Evolutionary conservation across 495 filamentous ascomycete genomes (phyloP).

Genomic region (Hypoxylon fragiforme): DNA sequence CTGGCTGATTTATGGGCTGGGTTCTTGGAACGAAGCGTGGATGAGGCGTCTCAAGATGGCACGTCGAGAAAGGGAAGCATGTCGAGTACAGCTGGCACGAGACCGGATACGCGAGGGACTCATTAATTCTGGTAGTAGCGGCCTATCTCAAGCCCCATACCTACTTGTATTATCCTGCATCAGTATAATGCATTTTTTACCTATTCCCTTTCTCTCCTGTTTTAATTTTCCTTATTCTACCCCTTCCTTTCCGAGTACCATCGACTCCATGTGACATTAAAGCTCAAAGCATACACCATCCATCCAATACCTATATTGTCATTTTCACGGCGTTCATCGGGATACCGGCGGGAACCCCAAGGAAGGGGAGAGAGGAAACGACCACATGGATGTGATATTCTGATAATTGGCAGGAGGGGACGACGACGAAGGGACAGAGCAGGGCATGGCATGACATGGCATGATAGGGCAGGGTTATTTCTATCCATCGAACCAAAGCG

Average conservation of each 20-base stretch:
- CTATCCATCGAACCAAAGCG: no score
- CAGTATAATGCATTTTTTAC: not conserved
- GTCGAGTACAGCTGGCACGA: slow-evolving; percentile 41
- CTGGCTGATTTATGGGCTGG: slow-evolving; percentile 90
- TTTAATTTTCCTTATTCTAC: no score
- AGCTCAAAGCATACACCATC: slow-evolving; percentile 12
- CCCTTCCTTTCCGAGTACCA: slow-evolving; percentile 6
- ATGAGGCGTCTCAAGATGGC: slow-evolving; percentile 48
- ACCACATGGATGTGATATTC: not conserved
- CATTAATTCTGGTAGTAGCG: slow-evolving; percentile 21
- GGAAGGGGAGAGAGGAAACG: not conserved
- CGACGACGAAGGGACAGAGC: not conserved
- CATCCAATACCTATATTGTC: slow-evolving; percentile 12
- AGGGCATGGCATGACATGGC: no score
- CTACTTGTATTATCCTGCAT: slow-evolving; percentile 4
- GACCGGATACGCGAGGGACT: slow-evolving; percentile 41
- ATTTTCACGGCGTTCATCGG: slow-evolving; percentile 29
- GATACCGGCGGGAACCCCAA: slow-evolving; percentile 8
- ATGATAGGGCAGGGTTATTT: no score
- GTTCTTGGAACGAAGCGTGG: slow-evolving; percentile 82
- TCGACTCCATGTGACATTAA: slow-evolving; percentile 11
- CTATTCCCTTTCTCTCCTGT: no score
- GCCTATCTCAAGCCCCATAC: not conserved
- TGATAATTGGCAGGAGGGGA: not conserved
- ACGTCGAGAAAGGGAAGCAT: slow-evolving; percentile 49